Evolutionary conservation across 768 basidiomycete genomes (phyloP).

Genomic region (Lactifluus hygrophoroides): DNA sequence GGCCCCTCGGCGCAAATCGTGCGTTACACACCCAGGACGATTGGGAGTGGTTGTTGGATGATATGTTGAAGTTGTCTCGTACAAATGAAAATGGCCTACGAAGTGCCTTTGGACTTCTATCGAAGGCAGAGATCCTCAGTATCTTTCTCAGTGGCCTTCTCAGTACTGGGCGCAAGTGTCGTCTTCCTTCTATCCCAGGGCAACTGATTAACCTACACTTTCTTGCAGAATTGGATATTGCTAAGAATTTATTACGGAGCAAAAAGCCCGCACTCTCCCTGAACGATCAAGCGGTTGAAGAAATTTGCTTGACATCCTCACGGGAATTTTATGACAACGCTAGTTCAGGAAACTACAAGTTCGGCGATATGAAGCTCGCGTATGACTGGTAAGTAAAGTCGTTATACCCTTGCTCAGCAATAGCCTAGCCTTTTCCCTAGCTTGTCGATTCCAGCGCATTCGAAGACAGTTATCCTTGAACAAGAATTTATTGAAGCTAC

Average conservation of each 20-base stretch:
- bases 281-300: conserved; percentile 47
- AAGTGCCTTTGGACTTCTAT: conserved; percentile 75
- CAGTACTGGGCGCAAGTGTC: conserved; percentile 74
- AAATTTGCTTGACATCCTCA: conserved; percentile 71
- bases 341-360: conserved; percentile 81
- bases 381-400: conserved; percentile 74
- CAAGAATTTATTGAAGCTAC: conserved; percentile 97
- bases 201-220: conserved; percentile 2
- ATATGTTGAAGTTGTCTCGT: conserved; percentile 77
- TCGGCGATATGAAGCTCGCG: conserved; percentile 93
- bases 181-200: not conserved
- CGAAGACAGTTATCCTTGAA: conserved; percentile 56
- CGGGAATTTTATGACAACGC: conserved; percentile 95
- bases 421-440: conserved; percentile 32
- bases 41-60: conserved; percentile 83
- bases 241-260: conserved; percentile 50
- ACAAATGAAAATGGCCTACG: conserved; percentile 52
- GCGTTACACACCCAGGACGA: conserved; percentile 55
- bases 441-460: conserved; percentile 60
- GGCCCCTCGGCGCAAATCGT: conserved; percentile 51
- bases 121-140: conserved; percentile 58
- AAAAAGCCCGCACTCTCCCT: conserved; percentile 41
- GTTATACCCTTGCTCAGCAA: not conserved
- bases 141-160: conserved; percentile 85
- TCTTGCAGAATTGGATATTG: conserved; percentile 55